Evolutionary conservation across 1,284 basidiomycete genomes (phyloP), one percentile per base, ranked within the genome.

Genomic region (Ganoderma leucocontextum): DNA sequence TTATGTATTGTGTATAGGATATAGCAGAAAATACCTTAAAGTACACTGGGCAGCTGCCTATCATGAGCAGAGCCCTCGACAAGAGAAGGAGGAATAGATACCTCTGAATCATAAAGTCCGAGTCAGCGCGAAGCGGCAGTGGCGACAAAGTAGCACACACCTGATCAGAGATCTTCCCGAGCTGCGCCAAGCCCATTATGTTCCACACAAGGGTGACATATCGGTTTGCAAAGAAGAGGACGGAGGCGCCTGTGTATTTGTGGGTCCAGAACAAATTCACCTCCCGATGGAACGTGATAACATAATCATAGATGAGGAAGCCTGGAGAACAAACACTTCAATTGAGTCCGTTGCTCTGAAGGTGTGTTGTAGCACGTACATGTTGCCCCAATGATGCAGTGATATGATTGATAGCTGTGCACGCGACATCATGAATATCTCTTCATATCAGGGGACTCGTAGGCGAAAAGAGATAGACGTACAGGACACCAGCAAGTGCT

Each of bases 201-300:
- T 62, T 62, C 44, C 44, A 42, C 15, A 29, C 25, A 25, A 72
- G 25, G n/a, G 44, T 39, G 8, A 42, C 39, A 39, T 72, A 72
- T 49, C 69, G 59, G 41, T 57, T 70, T 4, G 65, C 22, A 36
- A 68, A 47, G 58, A 67, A 72, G 29, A 72, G 49, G 22, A 58
- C 8, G 19, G 68, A 70, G 41, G 58, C 58, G 29, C 39, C 55
- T 8, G 41, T 58, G 12, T 38, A 55, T 41, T 17, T 36, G 22
- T 4, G 17, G 17, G 12, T 33, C 71, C 71, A 72, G 41, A 72
- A 68, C 4, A 64, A 41, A 47, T 65, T 49, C 19, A 72, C 68
- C 52, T 72, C 71, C 5, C 36, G 19, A 13, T 64, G n/a, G 44
- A 72, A 60, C 6, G 71, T 72, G 36, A 69, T 62, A n/a, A 55